These are phyloP conservation scores for Sugiyamaella boreocaroliniensis DNA, from an alignment of 805 yeast species.

Conservation along the genomic window DNA sequence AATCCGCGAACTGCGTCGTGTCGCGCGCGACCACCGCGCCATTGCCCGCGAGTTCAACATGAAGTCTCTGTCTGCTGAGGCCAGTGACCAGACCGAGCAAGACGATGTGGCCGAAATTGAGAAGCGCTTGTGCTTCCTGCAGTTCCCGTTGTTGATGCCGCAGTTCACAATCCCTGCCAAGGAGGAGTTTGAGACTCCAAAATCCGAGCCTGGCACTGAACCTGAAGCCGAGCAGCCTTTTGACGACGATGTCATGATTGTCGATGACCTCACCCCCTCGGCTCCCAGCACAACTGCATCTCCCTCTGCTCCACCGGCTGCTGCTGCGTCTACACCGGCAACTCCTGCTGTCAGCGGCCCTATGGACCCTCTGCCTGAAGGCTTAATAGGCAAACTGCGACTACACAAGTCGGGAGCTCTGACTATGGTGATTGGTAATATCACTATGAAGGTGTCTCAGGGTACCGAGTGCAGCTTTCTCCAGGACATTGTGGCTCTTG, in stretches of 20 bases:
- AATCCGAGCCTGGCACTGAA: neutral
- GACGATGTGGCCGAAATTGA: slow-evolving; percentile 17
- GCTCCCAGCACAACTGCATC: neutral
- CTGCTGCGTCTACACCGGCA: neutral
- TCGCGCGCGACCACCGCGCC: slow-evolving; percentile 13
- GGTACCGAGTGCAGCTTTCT: slow-evolving; percentile 65
- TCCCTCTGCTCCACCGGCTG: neutral
- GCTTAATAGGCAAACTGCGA: slow-evolving; percentile 66
- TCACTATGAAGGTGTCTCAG: slow-evolving; percentile 57
- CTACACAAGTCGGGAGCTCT: slow-evolving; percentile 80
- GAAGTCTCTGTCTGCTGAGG: slow-evolving; percentile 3
- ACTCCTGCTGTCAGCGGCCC: neutral
- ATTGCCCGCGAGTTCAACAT: slow-evolving; percentile 17
- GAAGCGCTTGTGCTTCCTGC: slow-evolving; percentile 36
- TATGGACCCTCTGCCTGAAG: slow-evolving; percentile 32
- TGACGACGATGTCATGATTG: slow-evolving; percentile 13
- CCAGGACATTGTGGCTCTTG: slow-evolving; percentile 65
- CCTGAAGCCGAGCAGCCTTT: slow-evolving; percentile 9
- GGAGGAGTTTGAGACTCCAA: no score
- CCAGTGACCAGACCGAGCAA: neutral
- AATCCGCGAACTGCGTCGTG: slow-evolving; percentile 10
- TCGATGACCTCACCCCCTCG: slow-evolving; percentile 7
- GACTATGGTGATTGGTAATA: slow-evolving; percentile 65
- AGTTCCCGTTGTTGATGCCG: slow-evolving; percentile 45
- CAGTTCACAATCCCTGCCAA: slow-evolving; percentile 23